Conservation (phyloP, 140 eudicot genomes). For the Flaveria floridana region DNA sequence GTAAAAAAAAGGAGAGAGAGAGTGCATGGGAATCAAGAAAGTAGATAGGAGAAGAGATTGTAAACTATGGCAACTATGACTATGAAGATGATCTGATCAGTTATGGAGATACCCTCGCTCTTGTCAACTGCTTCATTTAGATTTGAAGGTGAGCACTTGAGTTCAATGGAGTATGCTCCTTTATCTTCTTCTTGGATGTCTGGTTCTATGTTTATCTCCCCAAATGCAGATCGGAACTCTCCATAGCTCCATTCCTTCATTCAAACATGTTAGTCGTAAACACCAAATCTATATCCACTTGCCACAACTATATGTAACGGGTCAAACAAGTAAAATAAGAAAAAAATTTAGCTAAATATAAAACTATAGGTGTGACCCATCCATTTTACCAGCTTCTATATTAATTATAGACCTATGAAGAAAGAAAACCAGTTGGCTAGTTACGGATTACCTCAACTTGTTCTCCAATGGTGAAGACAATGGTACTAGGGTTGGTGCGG, state of each 20-base stretch:
- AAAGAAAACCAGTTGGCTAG: neutral
- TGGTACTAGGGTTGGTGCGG: slow-evolving; percentile 44
- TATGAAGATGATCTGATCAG: slow-evolving; percentile 57
- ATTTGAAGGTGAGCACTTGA: slow-evolving; percentile 55
- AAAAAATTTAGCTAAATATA: neutral
- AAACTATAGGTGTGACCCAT: neutral
- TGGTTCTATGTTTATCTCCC: slow-evolving; percentile 61
- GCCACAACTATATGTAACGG: neutral
- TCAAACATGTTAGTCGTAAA: slow-evolving; percentile 29
- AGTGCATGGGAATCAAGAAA: slow-evolving; percentile 22
- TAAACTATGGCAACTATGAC: slow-evolving; percentile 46
- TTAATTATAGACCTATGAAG: neutral
- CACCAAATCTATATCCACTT: neutral
- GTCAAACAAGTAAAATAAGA: neutral
- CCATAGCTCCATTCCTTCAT: slow-evolving; percentile 68
- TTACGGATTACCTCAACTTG: slow-evolving; percentile 50
- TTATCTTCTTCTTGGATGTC: slow-evolving; percentile 45
- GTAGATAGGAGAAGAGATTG: slow-evolving; percentile 38
- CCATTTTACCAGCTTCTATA: neutral
- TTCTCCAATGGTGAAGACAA: slow-evolving; percentile 63
- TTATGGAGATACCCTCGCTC: slow-evolving; percentile 45
- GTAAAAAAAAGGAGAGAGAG: neutral
- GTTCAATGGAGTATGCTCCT: slow-evolving; percentile 63
- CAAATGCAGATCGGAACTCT: slow-evolving; percentile 60
- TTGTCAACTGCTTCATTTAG: slow-evolving; percentile 43